phyloP scores from a whole-genome alignment of 768 basidiomycete genomes.

The Termitomyces sp. region DNA sequence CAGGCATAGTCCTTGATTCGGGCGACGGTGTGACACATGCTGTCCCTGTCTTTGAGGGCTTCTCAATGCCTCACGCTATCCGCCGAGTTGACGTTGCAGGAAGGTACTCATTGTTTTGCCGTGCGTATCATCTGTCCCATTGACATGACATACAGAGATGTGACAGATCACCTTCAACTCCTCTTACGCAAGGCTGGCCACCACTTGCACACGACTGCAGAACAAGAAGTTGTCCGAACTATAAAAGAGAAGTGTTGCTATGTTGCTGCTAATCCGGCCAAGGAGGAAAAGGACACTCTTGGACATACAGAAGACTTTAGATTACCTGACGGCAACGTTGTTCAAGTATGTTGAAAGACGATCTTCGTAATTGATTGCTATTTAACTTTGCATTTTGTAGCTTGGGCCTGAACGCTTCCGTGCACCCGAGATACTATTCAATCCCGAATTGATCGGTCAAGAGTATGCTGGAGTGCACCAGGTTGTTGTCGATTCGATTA shows the following conservation, averaged over 20 bases:
- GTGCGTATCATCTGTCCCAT: background rate
- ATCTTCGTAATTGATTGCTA: slow-evolving; percentile 10
- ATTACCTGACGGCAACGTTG: slow-evolving; percentile 90
- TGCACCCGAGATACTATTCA: slow-evolving; percentile 96
- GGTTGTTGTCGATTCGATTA: slow-evolving; percentile 97
- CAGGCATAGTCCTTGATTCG: slow-evolving; percentile 98
- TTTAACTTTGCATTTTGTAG: slow-evolving; percentile 33
- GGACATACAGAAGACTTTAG: slow-evolving; percentile 84
- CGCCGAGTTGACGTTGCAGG: slow-evolving; percentile 95
- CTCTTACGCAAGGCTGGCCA: slow-evolving; percentile 92
- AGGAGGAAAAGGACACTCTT: slow-evolving; percentile 89
- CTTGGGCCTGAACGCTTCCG: slow-evolving; percentile 93
- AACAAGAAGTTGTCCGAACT: slow-evolving; percentile 92
- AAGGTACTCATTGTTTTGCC: slow-evolving; percentile 46
- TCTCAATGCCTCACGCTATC: slow-evolving; percentile 98
- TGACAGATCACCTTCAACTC: slow-evolving; percentile 94
- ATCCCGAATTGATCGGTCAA: slow-evolving; percentile 92
- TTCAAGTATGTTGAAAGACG: slow-evolving; percentile 56
- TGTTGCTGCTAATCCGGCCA: slow-evolving; percentile 84
- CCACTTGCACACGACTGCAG: slow-evolving; percentile 93
- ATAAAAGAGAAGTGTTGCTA: slow-evolving; percentile 99
- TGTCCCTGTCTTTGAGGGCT: slow-evolving; percentile 98
- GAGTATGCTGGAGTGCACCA: slow-evolving; percentile 98
- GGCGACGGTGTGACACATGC: slow-evolving; percentile 99
- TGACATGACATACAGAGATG: slow-evolving; percentile 59